A percentile compares a stretch with the other conserved stretches of the same genome.
Evolutionary conservation across 495 filamentous ascomycete species (phyloP).

Genomic region (Tuber microsphaerosporum): DNA sequence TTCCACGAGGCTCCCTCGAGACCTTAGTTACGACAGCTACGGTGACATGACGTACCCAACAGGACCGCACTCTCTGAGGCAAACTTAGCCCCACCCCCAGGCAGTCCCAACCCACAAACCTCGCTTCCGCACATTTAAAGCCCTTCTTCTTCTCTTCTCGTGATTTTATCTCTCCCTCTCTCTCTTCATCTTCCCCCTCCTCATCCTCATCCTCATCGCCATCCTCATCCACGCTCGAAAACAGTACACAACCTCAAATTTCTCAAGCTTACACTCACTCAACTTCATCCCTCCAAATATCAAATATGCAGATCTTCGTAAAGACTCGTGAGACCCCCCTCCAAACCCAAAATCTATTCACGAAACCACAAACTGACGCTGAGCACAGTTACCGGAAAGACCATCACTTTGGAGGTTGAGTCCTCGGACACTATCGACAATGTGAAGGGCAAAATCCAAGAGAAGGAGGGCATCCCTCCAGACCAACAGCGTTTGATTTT

Average conservation of each 20-base stretch:
- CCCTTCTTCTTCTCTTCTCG: background rate
- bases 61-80: background rate
- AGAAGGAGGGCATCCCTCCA: slow-evolving; percentile 97
- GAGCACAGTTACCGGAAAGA: slow-evolving; percentile 60
- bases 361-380: slow-evolving; percentile 42
- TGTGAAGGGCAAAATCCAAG: slow-evolving; percentile 97
- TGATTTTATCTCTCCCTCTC: background rate
- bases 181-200: background rate
- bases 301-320: slow-evolving; percentile 40
- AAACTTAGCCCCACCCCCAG: background rate
- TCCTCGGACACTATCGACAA: slow-evolving; percentile 98
- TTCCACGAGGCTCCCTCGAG: background rate
- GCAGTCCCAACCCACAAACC: background rate
- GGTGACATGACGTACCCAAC: background rate
- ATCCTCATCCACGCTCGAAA: background rate
- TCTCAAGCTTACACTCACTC: background rate
- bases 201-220: background rate
- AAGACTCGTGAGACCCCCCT: slow-evolving; percentile 38
- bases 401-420: slow-evolving; percentile 62
- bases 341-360: background rate
- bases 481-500: slow-evolving; percentile 99
- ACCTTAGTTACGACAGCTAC: background rate
- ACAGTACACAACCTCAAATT: background rate
- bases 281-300: background rate
- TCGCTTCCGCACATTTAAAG: background rate